These are phyloP conservation scores for Sphagnum magellanicum DNA, from an alignment of 228 moss, liverwort and hornwort species.

Conservation along the genomic window DNA sequence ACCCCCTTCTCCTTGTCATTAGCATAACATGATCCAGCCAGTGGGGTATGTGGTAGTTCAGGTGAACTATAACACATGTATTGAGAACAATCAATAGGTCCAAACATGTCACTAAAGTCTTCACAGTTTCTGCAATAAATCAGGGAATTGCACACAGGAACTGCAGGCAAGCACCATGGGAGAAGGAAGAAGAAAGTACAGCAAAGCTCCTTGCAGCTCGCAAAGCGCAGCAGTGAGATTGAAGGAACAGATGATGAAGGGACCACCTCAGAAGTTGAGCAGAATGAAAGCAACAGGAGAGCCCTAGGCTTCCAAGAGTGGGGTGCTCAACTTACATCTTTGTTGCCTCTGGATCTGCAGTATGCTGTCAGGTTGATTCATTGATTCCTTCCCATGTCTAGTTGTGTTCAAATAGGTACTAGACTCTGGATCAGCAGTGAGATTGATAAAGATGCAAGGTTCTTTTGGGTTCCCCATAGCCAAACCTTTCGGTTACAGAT, in stretches of 20 bases:
- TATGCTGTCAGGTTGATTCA: constrained; percentile 36
- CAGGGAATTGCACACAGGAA: constrained; percentile 55
- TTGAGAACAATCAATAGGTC: too few species aligned
- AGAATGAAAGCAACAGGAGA: constrained; percentile 51
- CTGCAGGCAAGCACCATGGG: constrained; percentile 56
- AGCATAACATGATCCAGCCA: too few species aligned
- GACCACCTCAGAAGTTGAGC: constrained; percentile 20
- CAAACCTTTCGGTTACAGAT: too few species aligned
- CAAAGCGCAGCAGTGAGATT: constrained; percentile 27
- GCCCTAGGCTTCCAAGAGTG: constrained; percentile 39
- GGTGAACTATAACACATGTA: too few species aligned
- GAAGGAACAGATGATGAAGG: constrained; percentile 27
- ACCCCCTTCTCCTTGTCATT: too few species aligned
- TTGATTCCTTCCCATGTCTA: neutral
- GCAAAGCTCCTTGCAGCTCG: constrained; percentile 31
- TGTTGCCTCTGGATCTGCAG: constrained; percentile 46
- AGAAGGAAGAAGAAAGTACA: constrained; percentile 45
- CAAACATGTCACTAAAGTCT: too few species aligned
- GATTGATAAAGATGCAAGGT: neutral
- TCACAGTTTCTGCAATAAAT: constrained; percentile 3
- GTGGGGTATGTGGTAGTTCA: too few species aligned
- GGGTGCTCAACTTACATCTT: constrained; percentile 40
- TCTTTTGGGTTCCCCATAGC: neutral
- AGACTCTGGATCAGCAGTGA: neutral
- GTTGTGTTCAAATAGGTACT: neutral